phyloP scores from a whole-genome alignment of 768 basidiomycete genomes.

The Hypsizygus marmoreus region DNA sequence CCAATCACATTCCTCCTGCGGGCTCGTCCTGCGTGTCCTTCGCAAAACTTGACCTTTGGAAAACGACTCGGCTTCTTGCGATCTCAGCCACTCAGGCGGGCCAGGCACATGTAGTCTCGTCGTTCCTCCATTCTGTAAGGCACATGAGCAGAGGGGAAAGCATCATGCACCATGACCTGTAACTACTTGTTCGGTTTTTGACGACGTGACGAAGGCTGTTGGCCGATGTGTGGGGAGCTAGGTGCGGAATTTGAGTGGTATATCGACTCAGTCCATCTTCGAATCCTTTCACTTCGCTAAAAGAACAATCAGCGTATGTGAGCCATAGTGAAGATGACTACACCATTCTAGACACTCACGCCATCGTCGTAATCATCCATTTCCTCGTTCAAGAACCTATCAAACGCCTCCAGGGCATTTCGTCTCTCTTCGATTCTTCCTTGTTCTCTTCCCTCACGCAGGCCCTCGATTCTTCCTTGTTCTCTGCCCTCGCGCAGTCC shows the following conservation, averaged over 20 bases:
- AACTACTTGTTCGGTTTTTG: neutral
- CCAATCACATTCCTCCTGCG: no score
- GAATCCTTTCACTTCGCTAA: slow-evolving; percentile 28
- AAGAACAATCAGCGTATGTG: neutral
- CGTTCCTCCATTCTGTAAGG: no score
- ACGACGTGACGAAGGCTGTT: slow-evolving; percentile 1
- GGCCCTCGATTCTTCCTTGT: slow-evolving; percentile 7
- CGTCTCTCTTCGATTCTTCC: slow-evolving; percentile 53
- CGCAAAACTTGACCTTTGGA: no score
- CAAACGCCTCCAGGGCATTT: slow-evolving; percentile 58
- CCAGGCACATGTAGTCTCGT: no score
- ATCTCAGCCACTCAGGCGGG: no score
- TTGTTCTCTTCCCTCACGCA: slow-evolving; percentile 39
- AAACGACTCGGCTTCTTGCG: no score
- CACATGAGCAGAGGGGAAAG: no score
- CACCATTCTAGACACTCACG: slow-evolving; percentile 16
- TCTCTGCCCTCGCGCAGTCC: slow-evolving; percentile 1
- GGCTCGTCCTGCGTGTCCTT: no score
- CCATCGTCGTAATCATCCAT: slow-evolving; percentile 27
- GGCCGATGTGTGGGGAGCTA: slow-evolving; percentile 2
- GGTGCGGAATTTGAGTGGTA: slow-evolving; percentile 21
- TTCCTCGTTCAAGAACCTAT: slow-evolving; percentile 53
- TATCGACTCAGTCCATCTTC: slow-evolving; percentile 37
- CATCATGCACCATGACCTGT: no score
- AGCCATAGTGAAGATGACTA: neutral